Evolutionary conservation across 345 rosid genomes (phyloP).

Genomic region (Syzygium oleosum): DNA sequence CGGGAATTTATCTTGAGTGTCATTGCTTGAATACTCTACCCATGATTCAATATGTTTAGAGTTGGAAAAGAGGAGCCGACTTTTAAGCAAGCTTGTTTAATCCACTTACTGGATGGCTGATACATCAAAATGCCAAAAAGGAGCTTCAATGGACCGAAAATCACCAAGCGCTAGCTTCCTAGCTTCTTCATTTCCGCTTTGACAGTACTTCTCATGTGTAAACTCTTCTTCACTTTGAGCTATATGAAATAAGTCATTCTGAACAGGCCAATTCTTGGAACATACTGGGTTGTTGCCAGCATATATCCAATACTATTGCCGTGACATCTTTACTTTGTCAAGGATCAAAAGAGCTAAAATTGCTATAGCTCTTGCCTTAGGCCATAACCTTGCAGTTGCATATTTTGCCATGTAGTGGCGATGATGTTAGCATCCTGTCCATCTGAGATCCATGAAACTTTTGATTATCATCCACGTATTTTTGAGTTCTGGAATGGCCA

Average conservation of each 20-base stretch:
- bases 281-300: background rate
- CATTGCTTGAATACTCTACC: background rate
- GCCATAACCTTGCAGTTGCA: background rate
- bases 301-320: background rate
- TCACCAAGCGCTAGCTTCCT: background rate
- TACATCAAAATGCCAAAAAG: background rate
- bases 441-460: background rate
- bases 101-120: background rate
- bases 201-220: background rate
- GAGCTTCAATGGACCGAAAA: background rate
- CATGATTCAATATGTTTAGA: background rate
- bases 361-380: background rate
- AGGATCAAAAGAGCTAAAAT: background rate
- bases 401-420: background rate
- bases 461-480: background rate
- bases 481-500: too few species aligned
- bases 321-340: background rate
- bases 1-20: background rate
- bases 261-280: background rate
- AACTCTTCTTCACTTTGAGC: background rate
- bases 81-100: background rate
- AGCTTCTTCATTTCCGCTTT: background rate
- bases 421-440: background rate
- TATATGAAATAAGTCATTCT: background rate
- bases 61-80: background rate